These are phyloP conservation scores for Axilococcus clingmanii DNA, from an alignment of 139 green algal genomes.

Conservation along the genomic window DNA sequence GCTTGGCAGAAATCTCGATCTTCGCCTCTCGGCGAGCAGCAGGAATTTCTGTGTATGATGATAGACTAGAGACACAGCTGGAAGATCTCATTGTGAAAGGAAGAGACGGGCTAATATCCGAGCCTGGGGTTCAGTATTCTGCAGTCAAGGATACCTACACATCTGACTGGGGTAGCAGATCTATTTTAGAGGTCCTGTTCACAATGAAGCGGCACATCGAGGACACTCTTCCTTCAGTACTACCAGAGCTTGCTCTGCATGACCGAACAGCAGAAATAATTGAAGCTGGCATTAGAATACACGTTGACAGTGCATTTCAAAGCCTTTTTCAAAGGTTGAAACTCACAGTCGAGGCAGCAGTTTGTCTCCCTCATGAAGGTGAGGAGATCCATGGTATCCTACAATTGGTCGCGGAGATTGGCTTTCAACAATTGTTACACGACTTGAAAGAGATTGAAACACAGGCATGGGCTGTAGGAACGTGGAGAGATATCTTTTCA, in stretches of 20 bases:
- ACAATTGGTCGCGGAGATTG: background rate
- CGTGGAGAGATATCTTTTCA: conserved; percentile 48
- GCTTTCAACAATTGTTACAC: too few relatives aligned
- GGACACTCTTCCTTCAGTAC: too few relatives aligned
- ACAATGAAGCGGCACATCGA: background rate
- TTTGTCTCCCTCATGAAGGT: background rate
- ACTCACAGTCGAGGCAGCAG: background rate
- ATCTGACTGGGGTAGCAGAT: too few relatives aligned
- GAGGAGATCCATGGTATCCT: background rate
- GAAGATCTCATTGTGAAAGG: too few relatives aligned
- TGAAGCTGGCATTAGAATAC: conserved; percentile 37
- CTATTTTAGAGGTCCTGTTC: background rate
- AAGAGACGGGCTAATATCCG: background rate
- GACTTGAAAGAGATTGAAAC: too few relatives aligned
- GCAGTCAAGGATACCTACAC: conserved; percentile 24
- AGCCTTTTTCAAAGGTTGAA: background rate
- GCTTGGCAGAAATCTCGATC: background rate
- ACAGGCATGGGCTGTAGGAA: conserved; percentile 38
- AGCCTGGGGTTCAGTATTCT: conserved; percentile 1
- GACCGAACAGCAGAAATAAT: conserved; percentile 37
- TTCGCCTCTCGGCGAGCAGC: background rate
- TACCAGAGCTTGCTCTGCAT: background rate
- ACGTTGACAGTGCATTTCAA: conserved; percentile 53
- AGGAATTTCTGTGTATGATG: too few relatives aligned
- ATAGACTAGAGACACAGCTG: too few relatives aligned